Evolutionary conservation across 1,284 basidiomycete species (phyloP).

Genomic region (Leccinum fallax): DNA sequence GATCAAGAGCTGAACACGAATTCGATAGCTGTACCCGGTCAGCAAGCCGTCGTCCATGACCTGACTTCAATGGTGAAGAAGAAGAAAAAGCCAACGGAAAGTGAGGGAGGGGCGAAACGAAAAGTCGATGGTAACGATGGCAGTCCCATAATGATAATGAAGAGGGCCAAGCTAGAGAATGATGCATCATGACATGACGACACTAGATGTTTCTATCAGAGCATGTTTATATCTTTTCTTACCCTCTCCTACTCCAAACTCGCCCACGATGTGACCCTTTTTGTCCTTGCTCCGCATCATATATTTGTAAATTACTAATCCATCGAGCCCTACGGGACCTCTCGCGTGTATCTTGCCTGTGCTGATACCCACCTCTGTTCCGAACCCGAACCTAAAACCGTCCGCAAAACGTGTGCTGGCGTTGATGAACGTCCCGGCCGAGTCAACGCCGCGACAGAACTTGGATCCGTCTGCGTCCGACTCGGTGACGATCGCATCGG

Average conservation of each 20-base stretch:
- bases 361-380: slow-evolving; percentile 97
- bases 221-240: slow-evolving; percentile 80
- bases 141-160: slow-evolving; percentile 48
- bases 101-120: slow-evolving; percentile 52
- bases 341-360: slow-evolving; percentile 97
- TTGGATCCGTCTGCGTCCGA: slow-evolving; percentile 61
- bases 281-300: slow-evolving; percentile 75
- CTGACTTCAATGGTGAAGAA: slow-evolving; percentile 83
- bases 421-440: slow-evolving; percentile 93
- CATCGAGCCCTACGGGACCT: slow-evolving; percentile 95
- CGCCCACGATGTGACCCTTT: slow-evolving; percentile 78
- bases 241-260: slow-evolving; percentile 74
- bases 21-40: slow-evolving; percentile 32
- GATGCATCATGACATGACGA: slow-evolving; percentile 15
- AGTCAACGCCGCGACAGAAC: slow-evolving; percentile 90
- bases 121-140: slow-evolving; percentile 65
- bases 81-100: slow-evolving; percentile 63
- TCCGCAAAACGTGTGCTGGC: slow-evolving; percentile 96
- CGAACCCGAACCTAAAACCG: slow-evolving; percentile 96
- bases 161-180: slow-evolving; percentile 65
- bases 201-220: slow-evolving; percentile 45
- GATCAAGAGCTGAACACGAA: slow-evolving; percentile 62
- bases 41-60: slow-evolving; percentile 64
- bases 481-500: slow-evolving; percentile 93
- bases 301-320: slow-evolving; percentile 95